Conservation (phyloP, 345 rosid species). For the Aurinia saxatilis region DNA sequence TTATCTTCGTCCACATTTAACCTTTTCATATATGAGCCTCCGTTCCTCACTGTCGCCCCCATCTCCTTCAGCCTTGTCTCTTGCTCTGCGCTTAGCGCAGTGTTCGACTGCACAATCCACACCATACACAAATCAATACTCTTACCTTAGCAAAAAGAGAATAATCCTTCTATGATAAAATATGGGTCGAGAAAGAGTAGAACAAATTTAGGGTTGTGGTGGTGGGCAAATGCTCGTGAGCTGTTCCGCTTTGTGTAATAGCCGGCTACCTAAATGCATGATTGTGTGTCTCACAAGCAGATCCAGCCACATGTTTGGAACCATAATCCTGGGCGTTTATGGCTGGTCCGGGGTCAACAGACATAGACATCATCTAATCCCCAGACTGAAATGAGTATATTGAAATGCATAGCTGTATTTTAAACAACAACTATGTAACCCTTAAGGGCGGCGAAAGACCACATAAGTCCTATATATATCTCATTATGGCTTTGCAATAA, state of each 20-base stretch:
- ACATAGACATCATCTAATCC: background rate
- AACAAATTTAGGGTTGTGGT: no score
- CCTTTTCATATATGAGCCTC: conserved; percentile 48
- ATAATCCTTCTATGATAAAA: background rate
- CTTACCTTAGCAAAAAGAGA: background rate
- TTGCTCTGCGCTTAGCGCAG: conserved; percentile 59
- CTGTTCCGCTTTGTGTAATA: background rate
- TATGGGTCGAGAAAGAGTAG: no score
- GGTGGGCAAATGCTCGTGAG: no score
- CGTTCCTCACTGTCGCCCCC: conserved; percentile 92
- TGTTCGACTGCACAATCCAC: conserved; percentile 51
- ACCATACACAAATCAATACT: background rate
- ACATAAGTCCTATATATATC: background rate
- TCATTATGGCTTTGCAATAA: conserved; percentile 12
- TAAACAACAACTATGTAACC: conserved; percentile 5
- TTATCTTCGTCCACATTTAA: conserved; percentile 57
- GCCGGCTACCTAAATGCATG: background rate
- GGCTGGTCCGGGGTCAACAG: conserved; percentile 2
- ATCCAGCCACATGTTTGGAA: background rate
- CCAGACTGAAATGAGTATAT: conserved; percentile 9
- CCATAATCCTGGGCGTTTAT: background rate
- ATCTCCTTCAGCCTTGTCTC: conserved; percentile 84
- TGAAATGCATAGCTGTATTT: background rate
- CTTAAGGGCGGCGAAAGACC: conserved; percentile 13
- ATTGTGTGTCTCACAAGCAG: background rate